phyloP scores from a whole-genome alignment of 2,329 filamentous ascomycete species.

The Beauveria caledonica region DNA sequence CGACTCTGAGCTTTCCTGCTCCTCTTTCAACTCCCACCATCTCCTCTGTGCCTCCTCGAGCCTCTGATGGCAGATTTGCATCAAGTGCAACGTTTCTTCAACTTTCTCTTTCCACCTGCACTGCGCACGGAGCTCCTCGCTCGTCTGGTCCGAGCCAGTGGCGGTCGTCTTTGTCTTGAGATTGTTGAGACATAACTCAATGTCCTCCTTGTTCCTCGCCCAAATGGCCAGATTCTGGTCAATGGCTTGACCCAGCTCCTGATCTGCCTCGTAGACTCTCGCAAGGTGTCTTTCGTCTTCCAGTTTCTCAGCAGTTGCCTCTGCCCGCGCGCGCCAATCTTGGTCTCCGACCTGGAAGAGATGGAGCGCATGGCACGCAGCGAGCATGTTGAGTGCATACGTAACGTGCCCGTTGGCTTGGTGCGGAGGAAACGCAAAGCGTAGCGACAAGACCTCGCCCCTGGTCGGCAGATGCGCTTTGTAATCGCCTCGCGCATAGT shows the following conservation, averaged over 20 bases:
- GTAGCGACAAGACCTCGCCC: background rate
- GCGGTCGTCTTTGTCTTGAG: too few species aligned
- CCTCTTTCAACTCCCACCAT: background rate
- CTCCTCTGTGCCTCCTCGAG: background rate
- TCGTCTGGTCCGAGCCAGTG: background rate
- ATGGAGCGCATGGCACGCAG: background rate
- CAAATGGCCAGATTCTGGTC: too few species aligned
- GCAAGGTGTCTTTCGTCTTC: background rate
- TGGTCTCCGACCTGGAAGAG: background rate
- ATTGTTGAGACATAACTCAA: too few species aligned
- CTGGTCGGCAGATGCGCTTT: background rate
- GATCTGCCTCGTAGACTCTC: background rate
- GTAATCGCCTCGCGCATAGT: background rate
- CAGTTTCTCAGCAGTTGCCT: background rate
- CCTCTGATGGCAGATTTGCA: background rate
- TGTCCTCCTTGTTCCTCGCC: too few species aligned
- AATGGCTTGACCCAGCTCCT: too few species aligned
- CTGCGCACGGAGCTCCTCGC: background rate
- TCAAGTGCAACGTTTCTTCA: background rate
- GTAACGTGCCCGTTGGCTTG: background rate
- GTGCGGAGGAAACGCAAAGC: background rate
- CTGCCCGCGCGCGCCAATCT: background rate
- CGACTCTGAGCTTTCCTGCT: background rate
- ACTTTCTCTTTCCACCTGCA: background rate
- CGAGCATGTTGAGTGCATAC: background rate